Base-by-base conservation (phyloP, 2,329 filamentous ascomycete genomes). In the Fusarium goolgardi region DNA sequence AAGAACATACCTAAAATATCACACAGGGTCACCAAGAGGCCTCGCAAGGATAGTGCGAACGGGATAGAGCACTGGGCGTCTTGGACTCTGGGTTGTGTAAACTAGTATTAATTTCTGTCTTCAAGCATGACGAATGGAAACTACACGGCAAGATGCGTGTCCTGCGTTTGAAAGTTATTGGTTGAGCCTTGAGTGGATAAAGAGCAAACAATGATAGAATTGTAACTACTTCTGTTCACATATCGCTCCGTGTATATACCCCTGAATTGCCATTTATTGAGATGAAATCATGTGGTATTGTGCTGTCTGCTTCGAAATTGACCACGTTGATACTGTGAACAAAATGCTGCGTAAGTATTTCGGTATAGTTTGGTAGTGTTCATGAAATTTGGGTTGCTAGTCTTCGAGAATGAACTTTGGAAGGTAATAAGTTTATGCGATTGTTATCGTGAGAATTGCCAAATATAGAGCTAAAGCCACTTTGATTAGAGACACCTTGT, bases 81-180 rank as follows among this genome's bases (percentile, higher is more conserved):
- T 71, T 50, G 66, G 69, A 69, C 69, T 74, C 62, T 60, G 60
- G 64, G 69, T 72, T 69, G 66, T 75, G 72, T 75, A 75, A 74
- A 75, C 64, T 75, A 75, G 70, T 75, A 74, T 69, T 74, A 72
- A 68, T 74, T 71, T 70, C 60, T 68, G 63, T 71, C 69, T 74
- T 69, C 56, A 67, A 73, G 68, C 71, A 75, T 71, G 72, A 74
- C 69, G 71, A 70, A 72, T 74, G 71, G 69, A 71, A 71, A 56
- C 60, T 59, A 57, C 59, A 63, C 55, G 53, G 54, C 59, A 58
- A 60, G 55, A 55, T 58, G 47, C 45, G 55, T 56, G 46, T 59
- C 51, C 53, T 56, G 43, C 45, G 35, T 55, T 56, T 37, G 27
- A 66, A 69, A 25, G 32, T 46, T 50, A 27, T 23, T 40, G 34